Conservation (phyloP, 148 eudicot genomes). For the Camellia japonica region DNA sequence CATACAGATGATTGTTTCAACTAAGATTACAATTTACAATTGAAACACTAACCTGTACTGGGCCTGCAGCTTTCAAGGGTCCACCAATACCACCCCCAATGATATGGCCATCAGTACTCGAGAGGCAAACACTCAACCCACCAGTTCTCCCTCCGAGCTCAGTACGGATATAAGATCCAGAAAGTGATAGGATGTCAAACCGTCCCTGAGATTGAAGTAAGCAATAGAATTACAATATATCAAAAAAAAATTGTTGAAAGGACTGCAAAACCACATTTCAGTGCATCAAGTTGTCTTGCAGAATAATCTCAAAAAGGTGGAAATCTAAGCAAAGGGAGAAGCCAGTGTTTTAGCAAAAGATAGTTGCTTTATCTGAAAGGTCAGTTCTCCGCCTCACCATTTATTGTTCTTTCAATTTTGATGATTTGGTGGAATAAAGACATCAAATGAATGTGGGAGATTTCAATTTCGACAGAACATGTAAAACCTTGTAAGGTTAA, state of each 20-base stretch:
- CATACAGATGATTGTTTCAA: too few relatives aligned
- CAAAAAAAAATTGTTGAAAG: background rate
- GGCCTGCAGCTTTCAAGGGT: constrained; percentile 67
- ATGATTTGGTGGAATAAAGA: constrained; percentile 2
- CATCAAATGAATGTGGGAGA: background rate
- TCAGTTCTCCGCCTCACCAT: background rate
- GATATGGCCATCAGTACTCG: constrained; percentile 49
- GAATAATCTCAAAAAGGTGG: background rate
- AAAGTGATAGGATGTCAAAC: constrained; percentile 61
- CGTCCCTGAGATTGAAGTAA: constrained; percentile 47
- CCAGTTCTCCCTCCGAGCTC: constrained; percentile 68
- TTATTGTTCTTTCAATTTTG: background rate
- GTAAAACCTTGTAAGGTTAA: background rate
- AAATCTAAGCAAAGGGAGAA: background rate
- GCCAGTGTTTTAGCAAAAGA: background rate
- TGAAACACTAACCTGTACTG: constrained; percentile 52
- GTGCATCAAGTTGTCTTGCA: background rate
- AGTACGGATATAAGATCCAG: constrained; percentile 63
- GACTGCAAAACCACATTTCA: background rate
- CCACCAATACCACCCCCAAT: constrained; percentile 80
- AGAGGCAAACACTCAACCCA: constrained; percentile 64
- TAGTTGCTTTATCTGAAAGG: background rate
- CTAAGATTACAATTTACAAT: background rate
- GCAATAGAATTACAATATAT: background rate
- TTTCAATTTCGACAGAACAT: background rate